Evolutionary conservation across 306 rosid genomes (phyloP), one percentile per base, ranked within the genome.

Genomic region (Prunus mume): DNA sequence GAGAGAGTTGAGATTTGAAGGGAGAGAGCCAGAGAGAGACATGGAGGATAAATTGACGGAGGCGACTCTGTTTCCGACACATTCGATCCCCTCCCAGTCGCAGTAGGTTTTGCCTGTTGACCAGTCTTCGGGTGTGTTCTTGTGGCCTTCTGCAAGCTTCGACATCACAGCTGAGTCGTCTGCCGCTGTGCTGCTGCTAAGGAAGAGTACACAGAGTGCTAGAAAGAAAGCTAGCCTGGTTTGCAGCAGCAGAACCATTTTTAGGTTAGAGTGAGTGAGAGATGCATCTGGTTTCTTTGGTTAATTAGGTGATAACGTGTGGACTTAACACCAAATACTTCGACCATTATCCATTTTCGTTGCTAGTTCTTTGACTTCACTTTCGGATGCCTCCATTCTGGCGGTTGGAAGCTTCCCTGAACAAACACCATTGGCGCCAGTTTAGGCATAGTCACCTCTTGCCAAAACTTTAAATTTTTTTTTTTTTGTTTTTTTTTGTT

Each of bases 1-100:
- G 65, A 94, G 96, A n/a, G 93, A 61, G 71, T 81, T 88, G 25
- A 92, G 87, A 79, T 90, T 87, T 19, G 91, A 58, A 52, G 97
- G 97, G 2, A 94, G 92, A 0, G 85, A 55, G 10, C 98, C 98
- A 41, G 88, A 71, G 79, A 94, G 91, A 3, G 86, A 81, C 4
- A 19, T 27, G 0, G 90, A 81, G 15, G 79, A 71, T 8, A 90
- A 72, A 80, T 65, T 71, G 58, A 94, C 85, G 79, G 79, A n/a
- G 76, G 81, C 87, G 24, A 94, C 96, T 24, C 90, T 86, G 68
- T 55, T 50, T 0, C 0, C 6, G 41, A 0, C 92, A 73, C 98
- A 94, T 0, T 45, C 46, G 54, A 94, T 54, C 22, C 91, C 92
- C 0, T 68, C 15, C 98, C 98, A 94, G 5, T 62, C 0, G 76